Evolutionary conservation across 495 filamentous ascomycete species (phyloP).

Genomic region (Letharia columbiana): DNA sequence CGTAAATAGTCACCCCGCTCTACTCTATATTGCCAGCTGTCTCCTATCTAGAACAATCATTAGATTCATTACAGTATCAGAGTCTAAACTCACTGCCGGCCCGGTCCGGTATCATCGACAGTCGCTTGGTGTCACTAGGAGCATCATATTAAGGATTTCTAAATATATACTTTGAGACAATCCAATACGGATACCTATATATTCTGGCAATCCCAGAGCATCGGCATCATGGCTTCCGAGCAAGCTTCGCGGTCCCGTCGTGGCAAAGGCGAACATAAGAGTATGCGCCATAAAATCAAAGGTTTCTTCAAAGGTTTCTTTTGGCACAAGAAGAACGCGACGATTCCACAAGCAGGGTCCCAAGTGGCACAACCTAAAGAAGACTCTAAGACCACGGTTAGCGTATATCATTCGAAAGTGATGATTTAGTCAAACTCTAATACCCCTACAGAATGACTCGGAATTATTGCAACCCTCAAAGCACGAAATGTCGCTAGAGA

Average conservation of each 20-base stretch:
- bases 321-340: background rate
- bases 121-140: background rate
- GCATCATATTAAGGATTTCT: no score
- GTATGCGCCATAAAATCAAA: background rate
- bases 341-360: background rate
- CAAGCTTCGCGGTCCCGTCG: background rate
- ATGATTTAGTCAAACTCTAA: no score
- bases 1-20: no score
- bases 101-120: background rate
- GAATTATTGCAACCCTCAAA: no score
- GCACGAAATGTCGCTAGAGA: no score
- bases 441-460: no score
- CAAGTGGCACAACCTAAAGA: background rate
- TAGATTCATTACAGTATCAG: background rate
- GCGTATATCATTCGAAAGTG: no score
- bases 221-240: no score
- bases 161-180: background rate
- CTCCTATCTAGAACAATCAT: background rate
- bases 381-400: background rate
- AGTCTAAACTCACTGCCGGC: slow-evolving; percentile 1
- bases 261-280: background rate
- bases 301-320: background rate
- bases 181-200: background rate
- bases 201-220: slow-evolving; percentile 2
- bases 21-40: background rate